Evolutionary conservation across 2,329 filamentous ascomycete genomes (phyloP), one percentile per base, ranked within the genome.

Genomic region (Talaromyces sp.): DNA sequence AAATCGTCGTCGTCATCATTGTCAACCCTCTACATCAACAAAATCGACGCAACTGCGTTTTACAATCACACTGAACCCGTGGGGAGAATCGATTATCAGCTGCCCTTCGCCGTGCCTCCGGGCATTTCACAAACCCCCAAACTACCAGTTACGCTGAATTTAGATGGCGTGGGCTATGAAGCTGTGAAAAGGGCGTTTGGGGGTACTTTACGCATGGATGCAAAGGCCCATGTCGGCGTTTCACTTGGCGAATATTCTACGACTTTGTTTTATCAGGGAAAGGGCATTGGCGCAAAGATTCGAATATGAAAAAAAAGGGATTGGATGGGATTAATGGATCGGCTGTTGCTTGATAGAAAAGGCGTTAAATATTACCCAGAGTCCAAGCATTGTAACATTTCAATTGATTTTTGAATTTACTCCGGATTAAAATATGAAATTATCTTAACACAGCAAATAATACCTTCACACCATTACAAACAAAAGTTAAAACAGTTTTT

Each of bases 1-100:
- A 79, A 86, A 61, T 24, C 43, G 26, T 89, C 32, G 13, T 35
- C 26, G 6, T 27, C 89, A 56, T 89, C 32, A 13, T 35, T 6
- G 6, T 27, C 89, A 56, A 91, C 86, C 0, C 76, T 98, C 19
- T 89, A 86, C 67, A 84, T 99, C 64, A 90, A 91, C 41, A 82
- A 81, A 56, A 84, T 98, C 68, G 89, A 96, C 69, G 93, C 93
- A 7, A 91, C 89, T 1, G 92, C 95, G 0, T 89, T 86, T 63
- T 96, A 96, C 74, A 91, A 96, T 64, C 84, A 89, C 63, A 89
- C 87, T 9, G 86, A 93, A 57, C 83, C 86, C 1, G 81, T 96
- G 0, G 95, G 93, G 1, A 84, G 81, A 27, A 97, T 98, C 61
- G 66, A 88, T 26, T 91, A 95, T 71, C 81, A 88, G 43, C 71